phyloP scores from a whole-genome alignment of 352 stramenopile species.

The Phytopythium boreale region DNA sequence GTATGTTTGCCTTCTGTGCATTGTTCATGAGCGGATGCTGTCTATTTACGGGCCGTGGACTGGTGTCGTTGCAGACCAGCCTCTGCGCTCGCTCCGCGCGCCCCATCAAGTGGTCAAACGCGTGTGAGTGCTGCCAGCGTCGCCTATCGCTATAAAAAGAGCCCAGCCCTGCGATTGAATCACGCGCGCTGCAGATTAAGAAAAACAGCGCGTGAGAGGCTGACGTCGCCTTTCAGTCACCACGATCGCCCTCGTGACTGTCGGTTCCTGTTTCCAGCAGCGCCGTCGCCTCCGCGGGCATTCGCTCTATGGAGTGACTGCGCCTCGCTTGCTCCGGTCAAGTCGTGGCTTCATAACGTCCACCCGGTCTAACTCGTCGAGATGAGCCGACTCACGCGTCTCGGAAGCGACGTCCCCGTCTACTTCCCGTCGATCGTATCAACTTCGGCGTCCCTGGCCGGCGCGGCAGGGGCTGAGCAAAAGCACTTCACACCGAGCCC shows the following conservation, averaged over 20 bases:
- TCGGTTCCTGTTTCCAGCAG: neutral
- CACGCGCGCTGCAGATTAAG: neutral
- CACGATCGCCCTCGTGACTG: neutral
- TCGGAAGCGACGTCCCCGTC: constrained; percentile 37
- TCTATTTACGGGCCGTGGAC: neutral
- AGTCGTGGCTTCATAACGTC: neutral
- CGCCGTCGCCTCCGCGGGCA: neutral
- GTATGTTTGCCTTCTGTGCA: neutral
- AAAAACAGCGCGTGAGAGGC: neutral
- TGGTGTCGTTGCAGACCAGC: neutral
- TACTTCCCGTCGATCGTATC: constrained; percentile 54
- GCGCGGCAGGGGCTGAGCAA: constrained; percentile 13
- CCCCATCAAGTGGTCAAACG: neutral
- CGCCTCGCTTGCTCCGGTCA: constrained; percentile 2
- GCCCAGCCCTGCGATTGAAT: neutral
- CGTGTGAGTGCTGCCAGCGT: too few species aligned
- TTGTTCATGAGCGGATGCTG: neutral
- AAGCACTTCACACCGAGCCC: constrained; percentile 46
- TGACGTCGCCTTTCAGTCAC: neutral
- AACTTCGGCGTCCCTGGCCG: constrained; percentile 8
- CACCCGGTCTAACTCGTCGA: neutral
- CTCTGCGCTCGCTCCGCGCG: neutral
- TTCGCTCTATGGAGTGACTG: constrained; percentile 2
- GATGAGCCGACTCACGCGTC: constrained; percentile 34
- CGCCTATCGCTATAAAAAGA: too few species aligned